These are phyloP conservation scores for Kockovaella imperatae DNA, from an alignment of 768 basidiomycete genomes.

Conservation along the genomic window DNA sequence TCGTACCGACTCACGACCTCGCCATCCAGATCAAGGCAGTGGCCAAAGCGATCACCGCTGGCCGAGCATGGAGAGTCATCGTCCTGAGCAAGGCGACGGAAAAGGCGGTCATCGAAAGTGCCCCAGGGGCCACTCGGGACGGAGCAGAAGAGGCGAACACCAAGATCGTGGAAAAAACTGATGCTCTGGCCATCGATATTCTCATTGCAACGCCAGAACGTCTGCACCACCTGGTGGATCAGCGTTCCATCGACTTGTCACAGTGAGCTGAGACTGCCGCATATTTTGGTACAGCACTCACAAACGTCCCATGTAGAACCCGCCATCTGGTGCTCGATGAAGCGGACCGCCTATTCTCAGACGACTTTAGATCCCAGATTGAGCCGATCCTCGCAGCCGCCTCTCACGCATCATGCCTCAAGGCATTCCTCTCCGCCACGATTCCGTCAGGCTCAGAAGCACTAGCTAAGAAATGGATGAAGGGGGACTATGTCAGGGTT, in stretches of 20 bases:
- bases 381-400: slow-evolving; percentile 79
- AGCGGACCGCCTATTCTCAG: slow-evolving; percentile 80
- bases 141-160: slow-evolving; percentile 67
- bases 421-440: slow-evolving; percentile 89
- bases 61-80: slow-evolving; percentile 65
- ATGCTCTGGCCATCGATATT: slow-evolving; percentile 53
- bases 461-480: slow-evolving; percentile 73
- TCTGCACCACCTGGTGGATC: slow-evolving; percentile 69
- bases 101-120: slow-evolving; percentile 52
- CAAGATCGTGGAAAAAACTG: slow-evolving; percentile 48
- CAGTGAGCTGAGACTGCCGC: slow-evolving; percentile 14
- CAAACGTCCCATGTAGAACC: slow-evolving; percentile 53
- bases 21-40: slow-evolving; percentile 93
- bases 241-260: slow-evolving; percentile 47
- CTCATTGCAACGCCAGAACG: slow-evolving; percentile 88
- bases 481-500: slow-evolving; percentile 70
- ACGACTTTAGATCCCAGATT: slow-evolving; percentile 79
- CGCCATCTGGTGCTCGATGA: slow-evolving; percentile 82
- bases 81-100: slow-evolving; percentile 87
- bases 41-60: slow-evolving; percentile 62
- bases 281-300: neutral
- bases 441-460: slow-evolving; percentile 82
- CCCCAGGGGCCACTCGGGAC: slow-evolving; percentile 41
- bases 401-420: slow-evolving; percentile 61
- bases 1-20: slow-evolving; percentile 91